Conservation (phyloP, 768 basidiomycete genomes). For the Trametes cubensis region DNA sequence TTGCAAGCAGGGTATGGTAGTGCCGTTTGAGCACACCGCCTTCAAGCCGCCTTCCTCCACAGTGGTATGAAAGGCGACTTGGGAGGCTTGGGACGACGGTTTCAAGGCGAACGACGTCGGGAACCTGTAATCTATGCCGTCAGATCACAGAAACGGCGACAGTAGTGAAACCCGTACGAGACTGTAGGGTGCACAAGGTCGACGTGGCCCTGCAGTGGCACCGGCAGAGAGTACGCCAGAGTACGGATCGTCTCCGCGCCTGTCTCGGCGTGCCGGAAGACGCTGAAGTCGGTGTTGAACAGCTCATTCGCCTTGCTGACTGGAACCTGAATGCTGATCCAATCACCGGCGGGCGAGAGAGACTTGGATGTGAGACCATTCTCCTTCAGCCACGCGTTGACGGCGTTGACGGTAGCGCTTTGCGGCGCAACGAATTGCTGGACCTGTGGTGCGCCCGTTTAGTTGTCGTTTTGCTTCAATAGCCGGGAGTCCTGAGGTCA, state of each 20-base stretch:
- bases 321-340: constrained; percentile 35
- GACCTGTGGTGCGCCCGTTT: constrained; percentile 24
- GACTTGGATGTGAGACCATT: constrained; percentile 30
- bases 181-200: constrained; percentile 38
- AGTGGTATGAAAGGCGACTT: background rate
- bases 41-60: background rate
- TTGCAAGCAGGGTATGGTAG: constrained; percentile 34
- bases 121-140: too few relatives aligned
- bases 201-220: constrained; percentile 34
- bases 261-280: constrained; percentile 36
- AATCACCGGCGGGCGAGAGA: constrained; percentile 38
- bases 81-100: background rate
- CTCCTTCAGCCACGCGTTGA: constrained; percentile 33
- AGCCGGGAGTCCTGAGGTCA: background rate
- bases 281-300: constrained; percentile 37
- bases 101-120: too few relatives aligned
- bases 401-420: constrained; percentile 31
- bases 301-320: constrained; percentile 39
- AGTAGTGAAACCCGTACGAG: constrained; percentile 23
- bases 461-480: background rate
- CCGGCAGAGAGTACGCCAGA: constrained; percentile 41
- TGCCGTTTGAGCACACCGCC: constrained; percentile 22
- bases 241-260: constrained; percentile 37
- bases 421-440: constrained; percentile 32
- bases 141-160: background rate